A percentile compares a stretch with the other conserved stretches of the same genome.
Conservation (phyloP, 257 asterid genomes). For the Sherardia arvensis region DNA sequence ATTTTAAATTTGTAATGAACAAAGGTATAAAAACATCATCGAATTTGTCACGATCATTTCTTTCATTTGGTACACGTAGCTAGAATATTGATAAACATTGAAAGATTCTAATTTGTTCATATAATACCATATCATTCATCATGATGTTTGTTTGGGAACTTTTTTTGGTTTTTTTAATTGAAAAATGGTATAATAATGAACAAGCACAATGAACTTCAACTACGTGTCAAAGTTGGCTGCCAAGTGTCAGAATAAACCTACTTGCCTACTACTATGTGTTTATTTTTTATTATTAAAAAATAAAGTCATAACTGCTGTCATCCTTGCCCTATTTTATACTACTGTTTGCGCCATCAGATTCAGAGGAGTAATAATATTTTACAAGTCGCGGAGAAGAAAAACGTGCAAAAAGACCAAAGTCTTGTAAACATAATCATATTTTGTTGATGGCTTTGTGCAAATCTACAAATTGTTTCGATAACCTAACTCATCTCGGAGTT, state of each 20-base stretch:
- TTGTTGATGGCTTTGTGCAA: background rate
- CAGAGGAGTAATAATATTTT: background rate
- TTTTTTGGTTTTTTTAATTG: no score
- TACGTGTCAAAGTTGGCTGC: slow-evolving; percentile 54
- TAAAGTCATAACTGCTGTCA: background rate
- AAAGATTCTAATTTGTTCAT: background rate
- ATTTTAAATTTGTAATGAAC: no score
- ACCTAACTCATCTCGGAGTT: background rate
- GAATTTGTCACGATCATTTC: background rate
- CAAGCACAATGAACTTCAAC: slow-evolving; percentile 32
- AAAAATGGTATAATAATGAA: background rate
- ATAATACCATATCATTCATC: no score
- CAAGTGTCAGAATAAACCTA: slow-evolving; percentile 10
- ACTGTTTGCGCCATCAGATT: background rate
- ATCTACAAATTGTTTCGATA: background rate
- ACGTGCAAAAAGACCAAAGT: background rate
- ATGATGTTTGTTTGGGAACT: no score
- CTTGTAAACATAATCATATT: background rate
- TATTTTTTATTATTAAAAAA: no score
- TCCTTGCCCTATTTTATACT: no score
- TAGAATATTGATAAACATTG: background rate
- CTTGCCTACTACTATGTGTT: no score
- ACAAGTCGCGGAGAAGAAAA: background rate
- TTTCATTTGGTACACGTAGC: background rate
- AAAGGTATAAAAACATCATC: background rate